Evolutionary conservation across 2,329 filamentous ascomycete species (phyloP), one percentile per base, ranked within the genome.

Genomic region (Calcarisporium arbuscula): DNA sequence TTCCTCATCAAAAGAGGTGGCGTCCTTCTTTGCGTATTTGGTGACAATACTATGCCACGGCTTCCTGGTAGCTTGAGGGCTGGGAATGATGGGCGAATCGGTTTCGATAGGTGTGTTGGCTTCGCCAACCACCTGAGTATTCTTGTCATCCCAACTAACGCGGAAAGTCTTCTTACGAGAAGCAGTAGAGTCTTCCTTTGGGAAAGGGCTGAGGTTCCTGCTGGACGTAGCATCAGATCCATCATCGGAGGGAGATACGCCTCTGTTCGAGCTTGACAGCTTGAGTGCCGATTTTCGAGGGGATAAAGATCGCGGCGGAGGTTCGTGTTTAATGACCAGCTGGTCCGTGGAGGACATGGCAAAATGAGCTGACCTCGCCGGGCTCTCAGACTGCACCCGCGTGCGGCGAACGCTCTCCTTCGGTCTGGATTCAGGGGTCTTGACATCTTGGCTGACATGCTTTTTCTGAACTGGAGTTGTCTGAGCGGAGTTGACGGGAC

Each of bases 261-360:
- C 63, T 48, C 72, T 50, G 8, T 8, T 25, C 2, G 77, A 70
- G 31, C 74, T 77, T 2, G 51, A 46, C 10, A 78, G 68, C 53
- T 89, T 89, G 42, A 89, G 52, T 2, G 83, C 84, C 2, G 84
- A 87, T 54, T 90, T 90, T 29, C 78, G 77, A 8, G 85, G 85
- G 0, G 84, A 88, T 9, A 83, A 64, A 5, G 83, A 85, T 30
- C 85, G 72, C 19, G 77, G 66, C 16, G 82, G 79, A 6, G 84
- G 85, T 35, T 77, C 71, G 50, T 89, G 83, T 42, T 69, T 78
- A 19, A 81, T 65, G 2, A 69, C 60, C 10, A 78, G 53, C 27
- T 63, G 70, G 21, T 77, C 69, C 12, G 74, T 64, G 7, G 70
- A 66, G 8, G 70, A 52, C n/a, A n/a, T n/a, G 2, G 76, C 76